Conservation (phyloP, 805 yeast genomes). For the Hanseniaspora clermontiae region DNA sequence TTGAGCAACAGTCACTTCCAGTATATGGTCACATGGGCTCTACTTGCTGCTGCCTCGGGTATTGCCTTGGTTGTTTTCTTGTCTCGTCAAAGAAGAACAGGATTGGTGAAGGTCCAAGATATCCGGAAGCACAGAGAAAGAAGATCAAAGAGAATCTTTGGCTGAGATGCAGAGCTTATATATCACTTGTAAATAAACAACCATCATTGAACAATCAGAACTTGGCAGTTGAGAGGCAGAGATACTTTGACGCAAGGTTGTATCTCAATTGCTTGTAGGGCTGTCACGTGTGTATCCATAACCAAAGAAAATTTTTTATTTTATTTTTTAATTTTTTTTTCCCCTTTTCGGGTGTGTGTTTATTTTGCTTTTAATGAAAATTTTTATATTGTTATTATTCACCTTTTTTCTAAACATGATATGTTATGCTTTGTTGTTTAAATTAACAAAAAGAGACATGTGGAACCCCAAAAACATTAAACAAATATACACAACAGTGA, state of each 20-base stretch:
- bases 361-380: background rate
- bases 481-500: too few relatives aligned
- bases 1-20: conserved; percentile 83
- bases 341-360: background rate
- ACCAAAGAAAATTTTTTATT: too few relatives aligned
- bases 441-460: too few relatives aligned
- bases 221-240: too few relatives aligned
- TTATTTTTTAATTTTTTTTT: too few relatives aligned
- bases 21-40: conserved; percentile 91
- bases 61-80: conserved; percentile 48
- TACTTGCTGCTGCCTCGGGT: conserved; percentile 35
- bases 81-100: conserved; percentile 29
- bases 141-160: conserved; percentile 23
- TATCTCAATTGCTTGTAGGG: too few relatives aligned
- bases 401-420: too few relatives aligned
- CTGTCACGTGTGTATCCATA: background rate
- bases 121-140: conserved; percentile 34
- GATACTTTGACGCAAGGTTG: too few relatives aligned
- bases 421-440: too few relatives aligned
- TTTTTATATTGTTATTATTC: background rate
- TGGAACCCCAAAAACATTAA: too few relatives aligned
- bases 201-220: too few relatives aligned
- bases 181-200: too few relatives aligned
- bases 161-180: background rate
- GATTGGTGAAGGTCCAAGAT: conserved; percentile 23